Evolutionary conservation across 2,329 filamentous ascomycete species (phyloP), one percentile per base, ranked within the genome.

Genomic region (Ustilaginoidea virens): DNA sequence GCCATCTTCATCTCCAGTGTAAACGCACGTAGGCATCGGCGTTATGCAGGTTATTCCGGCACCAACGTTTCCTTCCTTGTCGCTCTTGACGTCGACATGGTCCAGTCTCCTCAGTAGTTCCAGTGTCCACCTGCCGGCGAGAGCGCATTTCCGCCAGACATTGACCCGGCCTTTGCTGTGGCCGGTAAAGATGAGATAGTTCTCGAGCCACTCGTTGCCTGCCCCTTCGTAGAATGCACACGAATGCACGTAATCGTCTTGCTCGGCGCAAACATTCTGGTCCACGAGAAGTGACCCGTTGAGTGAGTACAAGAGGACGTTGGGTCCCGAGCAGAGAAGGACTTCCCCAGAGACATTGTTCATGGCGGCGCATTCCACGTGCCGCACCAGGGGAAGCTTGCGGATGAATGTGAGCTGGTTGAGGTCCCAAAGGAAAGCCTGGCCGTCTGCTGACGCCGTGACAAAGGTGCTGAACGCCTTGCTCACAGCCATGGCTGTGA

Each of bases 171-270:
- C 90, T 29, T 75, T 64, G 37, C 71, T 66, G 48, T 96, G 90
- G 0, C 90, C 90, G 0, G 87, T 96, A 38, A 98, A 86, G 21
- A 96, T 60, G 24, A 98, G 61, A 35, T 78, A 76, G 31, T 78
- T 76, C 53, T 92, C 82, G 4, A 93, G 63, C 82, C 86, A 96
- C 53, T 96, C 90, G 41, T 85, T 90, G 2, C 77, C 79, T 0
- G 74, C 69, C 0, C 87, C 87, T 49, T 96, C 86, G 53, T 96
- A 96, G 51, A 93, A 93, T 3, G 86, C 81, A 38, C 85, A 90
- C 1, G 78, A 74, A 27, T 81, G 65, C 3, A 94, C 74, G 19
- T 67, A 74, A 45, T 94, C 87, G 15, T 87, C 80, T 7, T 66
- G 60, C 20, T 62, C 59, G 2, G 45, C 66, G 42, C 82, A 90